Conservation (phyloP, 169 alveolate species). For the Neospora caninum region DNA sequence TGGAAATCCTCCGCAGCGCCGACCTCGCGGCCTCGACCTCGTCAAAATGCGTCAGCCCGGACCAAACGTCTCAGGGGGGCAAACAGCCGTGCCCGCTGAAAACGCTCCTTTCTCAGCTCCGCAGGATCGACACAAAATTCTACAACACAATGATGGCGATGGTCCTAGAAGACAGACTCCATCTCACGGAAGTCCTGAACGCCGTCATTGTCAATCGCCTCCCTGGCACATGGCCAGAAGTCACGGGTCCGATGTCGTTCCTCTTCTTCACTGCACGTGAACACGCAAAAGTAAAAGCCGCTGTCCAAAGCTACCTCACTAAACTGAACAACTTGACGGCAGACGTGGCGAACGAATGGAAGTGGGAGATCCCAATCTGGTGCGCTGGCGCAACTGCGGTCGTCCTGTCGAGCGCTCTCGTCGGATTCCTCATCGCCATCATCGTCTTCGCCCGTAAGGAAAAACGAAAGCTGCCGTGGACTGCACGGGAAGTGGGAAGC, state of each 20-base stretch:
- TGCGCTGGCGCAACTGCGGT: neutral
- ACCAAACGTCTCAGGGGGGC: slow-evolving; percentile 3
- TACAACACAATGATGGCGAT: neutral
- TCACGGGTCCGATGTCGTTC: slow-evolving; percentile 34
- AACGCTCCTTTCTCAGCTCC: neutral
- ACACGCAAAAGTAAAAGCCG: neutral
- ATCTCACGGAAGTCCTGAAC: neutral
- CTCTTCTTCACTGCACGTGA: neutral
- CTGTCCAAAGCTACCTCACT: neutral
- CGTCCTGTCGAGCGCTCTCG: neutral
- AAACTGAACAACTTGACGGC: neutral
- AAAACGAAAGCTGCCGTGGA: neutral
- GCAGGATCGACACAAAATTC: neutral
- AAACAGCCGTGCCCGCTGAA: neutral
- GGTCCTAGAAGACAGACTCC: neutral
- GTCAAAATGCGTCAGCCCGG: neutral
- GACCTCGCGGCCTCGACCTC: slow-evolving; percentile 18
- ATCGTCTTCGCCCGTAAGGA: neutral
- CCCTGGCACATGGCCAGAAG: neutral
- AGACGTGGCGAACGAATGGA: neutral
- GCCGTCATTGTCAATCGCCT: neutral
- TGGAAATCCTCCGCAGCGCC: neutral
- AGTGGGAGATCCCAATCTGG: slow-evolving; percentile 6
- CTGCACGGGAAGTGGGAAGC: too few species aligned
- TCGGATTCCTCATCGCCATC: neutral